Percentiles rank a stretch among this genome's conserved stretches.
These are phyloP conservation scores for Thraustochytrium sp. DNA, from an alignment of 352 stramenopile species.

Conservation along the genomic window DNA sequence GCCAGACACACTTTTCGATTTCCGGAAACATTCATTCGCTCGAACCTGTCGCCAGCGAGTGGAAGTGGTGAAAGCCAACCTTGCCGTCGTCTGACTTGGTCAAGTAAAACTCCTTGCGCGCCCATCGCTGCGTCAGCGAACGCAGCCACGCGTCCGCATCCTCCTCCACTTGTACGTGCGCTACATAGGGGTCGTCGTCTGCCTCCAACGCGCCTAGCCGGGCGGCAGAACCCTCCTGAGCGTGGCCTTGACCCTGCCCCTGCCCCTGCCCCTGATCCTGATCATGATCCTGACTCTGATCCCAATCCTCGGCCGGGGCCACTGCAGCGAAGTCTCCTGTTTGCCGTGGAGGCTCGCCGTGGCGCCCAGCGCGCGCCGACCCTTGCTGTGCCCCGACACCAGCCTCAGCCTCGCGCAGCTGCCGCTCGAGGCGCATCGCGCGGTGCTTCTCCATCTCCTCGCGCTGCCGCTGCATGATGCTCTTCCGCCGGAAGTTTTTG, in stretches of 20 bases:
- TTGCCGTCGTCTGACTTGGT: slow-evolving; percentile 6
- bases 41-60: neutral
- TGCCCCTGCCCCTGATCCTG: neutral
- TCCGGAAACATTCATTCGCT: too few relatives aligned
- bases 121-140: neutral
- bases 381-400: neutral
- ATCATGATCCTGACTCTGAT: neutral
- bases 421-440: neutral
- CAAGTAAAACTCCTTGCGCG: slow-evolving; percentile 21
- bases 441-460: slow-evolving; percentile 35
- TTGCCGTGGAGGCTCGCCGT: neutral
- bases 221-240: too few relatives aligned
- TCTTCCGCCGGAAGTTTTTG: neutral
- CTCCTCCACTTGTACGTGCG: too few relatives aligned
- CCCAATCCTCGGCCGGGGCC: neutral
- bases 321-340: neutral
- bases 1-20: too few relatives aligned
- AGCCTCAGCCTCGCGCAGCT: neutral
- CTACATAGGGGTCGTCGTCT: too few relatives aligned
- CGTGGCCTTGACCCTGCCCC: neutral
- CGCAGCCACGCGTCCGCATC: slow-evolving; percentile 7
- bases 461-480: slow-evolving; percentile 12
- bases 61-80: slow-evolving; percentile 36
- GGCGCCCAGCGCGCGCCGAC: neutral
- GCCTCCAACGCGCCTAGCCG: too few relatives aligned